Base-by-base conservation (phyloP, 1,284 basidiomycete genomes). In the Cystobasidiaceae sp. region DNA sequence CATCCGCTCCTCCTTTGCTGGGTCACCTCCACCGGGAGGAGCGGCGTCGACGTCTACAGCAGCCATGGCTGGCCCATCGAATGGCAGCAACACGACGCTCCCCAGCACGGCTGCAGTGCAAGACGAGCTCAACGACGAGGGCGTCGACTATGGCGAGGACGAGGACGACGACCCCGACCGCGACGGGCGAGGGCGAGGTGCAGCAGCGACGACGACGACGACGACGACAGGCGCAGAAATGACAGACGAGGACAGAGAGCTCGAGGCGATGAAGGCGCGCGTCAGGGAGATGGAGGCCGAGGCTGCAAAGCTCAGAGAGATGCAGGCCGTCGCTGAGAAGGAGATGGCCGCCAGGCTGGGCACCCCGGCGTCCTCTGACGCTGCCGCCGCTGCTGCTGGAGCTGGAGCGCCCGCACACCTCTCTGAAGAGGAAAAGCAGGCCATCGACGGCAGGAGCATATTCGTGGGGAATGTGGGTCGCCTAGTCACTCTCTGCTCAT, bases 391-490 rank as follows among this genome's bases (percentile, higher is more conserved):
- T 86, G 88, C 33, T 85, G 82, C 77, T 5, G 46, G 49, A 51
- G 61, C 62, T 17, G 51, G 25, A 23, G 69, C 51, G 17, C 60
- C 60, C 19, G 63, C 63, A 9, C 49, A 34, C 44, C 66, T 73
- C 64, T 69, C 67, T 30, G 75, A 81, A 58, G 81, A 82, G 66
- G 78, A 78, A 49, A 77, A 80, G 51, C 82, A 86, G 43, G 81
- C 84, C 44, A 86, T 93, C 17, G 96, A 99, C 77, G 78, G 81
- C 68, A 82, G 93, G 75, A 97, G 93, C 80, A 80, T 99, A 58
- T 97, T 93, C 77, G 89, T 99, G 70, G 96, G 96, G 49, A 98
- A 98, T 78, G 94, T 97, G 76, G 75, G 90, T 83, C 21, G 30
- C 59, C 56, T 17, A 15, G 5, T 4, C 32, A 9, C 28, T 28